These are phyloP conservation scores for Trifolium repens DNA, from an alignment of 306 rosid species.

Conservation along the genomic window DNA sequence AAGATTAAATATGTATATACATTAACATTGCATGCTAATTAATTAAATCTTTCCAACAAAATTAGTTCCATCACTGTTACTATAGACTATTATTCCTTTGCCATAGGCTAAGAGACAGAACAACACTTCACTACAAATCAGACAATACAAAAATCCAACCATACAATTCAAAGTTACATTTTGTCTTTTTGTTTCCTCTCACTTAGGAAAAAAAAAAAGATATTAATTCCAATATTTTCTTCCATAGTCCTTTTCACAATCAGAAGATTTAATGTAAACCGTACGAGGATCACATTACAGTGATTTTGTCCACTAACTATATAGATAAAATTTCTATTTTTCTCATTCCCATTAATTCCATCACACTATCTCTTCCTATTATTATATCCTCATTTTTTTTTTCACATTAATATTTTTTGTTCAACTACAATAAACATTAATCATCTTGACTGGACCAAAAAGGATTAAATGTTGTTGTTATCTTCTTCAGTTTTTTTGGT, in stretches of 20 bases:
- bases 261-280: slow-evolving; percentile 40
- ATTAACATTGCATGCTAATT: background rate
- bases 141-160: slow-evolving; percentile 45
- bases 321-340: slow-evolving; percentile 40
- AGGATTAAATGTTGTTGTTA: slow-evolving; percentile 35
- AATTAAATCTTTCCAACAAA: slow-evolving; percentile 29
- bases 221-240: slow-evolving; percentile 41
- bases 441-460: slow-evolving; percentile 40
- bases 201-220: background rate
- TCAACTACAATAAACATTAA: background rate
- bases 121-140: slow-evolving; percentile 54
- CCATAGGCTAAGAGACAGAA: slow-evolving; percentile 55
- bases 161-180: slow-evolving; percentile 59
- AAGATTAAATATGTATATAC: background rate
- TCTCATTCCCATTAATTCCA: slow-evolving; percentile 15
- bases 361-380: slow-evolving; percentile 18
- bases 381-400: background rate
- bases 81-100: slow-evolving; percentile 47
- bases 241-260: slow-evolving; percentile 38
- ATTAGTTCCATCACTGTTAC: slow-evolving; percentile 23
- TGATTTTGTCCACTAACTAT: slow-evolving; percentile 46
- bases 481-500: slow-evolving; percentile 38
- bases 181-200: slow-evolving; percentile 74
- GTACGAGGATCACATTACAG: slow-evolving; percentile 49
- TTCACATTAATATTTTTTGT: background rate